A percentile compares a stretch with the other conserved stretches of the same genome.
Evolutionary conservation across 2,329 filamentous ascomycete species (phyloP).

Genomic region (Fusarium sterilihyphosum): DNA sequence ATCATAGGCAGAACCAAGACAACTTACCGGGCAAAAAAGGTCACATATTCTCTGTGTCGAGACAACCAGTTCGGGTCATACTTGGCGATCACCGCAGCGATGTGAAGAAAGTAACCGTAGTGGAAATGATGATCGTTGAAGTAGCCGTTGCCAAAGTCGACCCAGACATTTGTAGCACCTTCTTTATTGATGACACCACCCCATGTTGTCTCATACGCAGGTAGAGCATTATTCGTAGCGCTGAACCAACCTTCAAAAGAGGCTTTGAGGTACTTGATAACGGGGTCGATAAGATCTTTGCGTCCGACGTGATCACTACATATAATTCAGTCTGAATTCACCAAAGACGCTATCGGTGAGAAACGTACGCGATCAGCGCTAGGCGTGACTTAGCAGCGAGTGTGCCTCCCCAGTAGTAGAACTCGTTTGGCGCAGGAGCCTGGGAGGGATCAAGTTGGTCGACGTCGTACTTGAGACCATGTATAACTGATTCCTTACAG

Average conservation of each 20-base stretch:
- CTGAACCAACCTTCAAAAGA: background rate
- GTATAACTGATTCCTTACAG: background rate
- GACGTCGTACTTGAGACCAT: background rate
- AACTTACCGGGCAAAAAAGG: background rate
- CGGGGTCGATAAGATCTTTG: background rate
- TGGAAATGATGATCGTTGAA: background rate
- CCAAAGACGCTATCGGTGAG: fast-evolving
- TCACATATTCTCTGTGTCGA: background rate
- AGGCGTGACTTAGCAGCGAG: background rate
- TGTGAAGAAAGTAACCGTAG: background rate
- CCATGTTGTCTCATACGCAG: background rate
- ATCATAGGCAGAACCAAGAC: fast-evolving
- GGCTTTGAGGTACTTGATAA: background rate
- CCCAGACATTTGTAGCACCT: background rate
- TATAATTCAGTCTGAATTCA: background rate
- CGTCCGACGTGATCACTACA: background rate
- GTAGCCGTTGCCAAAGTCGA: background rate
- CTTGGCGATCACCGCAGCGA: background rate
- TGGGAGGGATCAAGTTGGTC: background rate
- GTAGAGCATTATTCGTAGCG: background rate
- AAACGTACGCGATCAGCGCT: background rate
- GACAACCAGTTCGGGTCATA: background rate
- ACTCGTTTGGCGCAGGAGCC: background rate
- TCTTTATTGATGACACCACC: background rate
- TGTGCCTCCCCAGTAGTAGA: background rate